These are phyloP conservation scores for Purshia tridentata DNA, from an alignment of 306 rosid species.

Conservation along the genomic window DNA sequence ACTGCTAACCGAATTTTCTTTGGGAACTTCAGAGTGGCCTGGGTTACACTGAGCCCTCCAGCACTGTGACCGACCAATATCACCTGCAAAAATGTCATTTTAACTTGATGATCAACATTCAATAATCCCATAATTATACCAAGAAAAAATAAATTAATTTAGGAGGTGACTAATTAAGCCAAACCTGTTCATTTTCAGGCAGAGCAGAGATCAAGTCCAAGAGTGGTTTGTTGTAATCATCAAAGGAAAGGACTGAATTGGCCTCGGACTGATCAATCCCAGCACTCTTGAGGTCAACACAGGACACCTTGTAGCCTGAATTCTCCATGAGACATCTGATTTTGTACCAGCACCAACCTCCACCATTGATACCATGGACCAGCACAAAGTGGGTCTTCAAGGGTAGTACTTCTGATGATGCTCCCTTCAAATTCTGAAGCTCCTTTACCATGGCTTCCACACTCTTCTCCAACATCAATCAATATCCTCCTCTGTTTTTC, in stretches of 20 bases:
- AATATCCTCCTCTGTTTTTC: background rate
- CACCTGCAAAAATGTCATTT: constrained; percentile 40
- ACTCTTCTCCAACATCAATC: constrained; percentile 16
- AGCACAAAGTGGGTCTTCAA: constrained; percentile 74
- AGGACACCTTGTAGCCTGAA: constrained; percentile 78
- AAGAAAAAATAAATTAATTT: background rate
- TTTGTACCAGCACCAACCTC: constrained; percentile 97
- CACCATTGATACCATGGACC: constrained; percentile 83
- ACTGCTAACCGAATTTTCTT: constrained; percentile 64
- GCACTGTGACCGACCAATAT: constrained; percentile 94
- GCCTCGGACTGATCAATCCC: constrained; percentile 71
- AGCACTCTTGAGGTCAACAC: constrained; percentile 74
- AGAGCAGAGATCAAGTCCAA: constrained; percentile 60
- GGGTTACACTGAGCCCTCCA: constrained; percentile 81
- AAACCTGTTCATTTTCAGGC: constrained; percentile 74
- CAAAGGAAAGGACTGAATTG: constrained; percentile 60
- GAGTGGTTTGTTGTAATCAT: constrained; percentile 83
- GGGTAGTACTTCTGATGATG: background rate
- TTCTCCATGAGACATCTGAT: constrained; percentile 83
- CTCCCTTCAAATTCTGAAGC: constrained; percentile 21
- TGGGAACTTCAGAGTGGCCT: constrained; percentile 66
- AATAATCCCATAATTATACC: background rate
- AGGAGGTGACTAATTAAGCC: no score
- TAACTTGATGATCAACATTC: background rate
- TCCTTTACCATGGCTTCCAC: constrained; percentile 38